These are phyloP conservation scores for Paramecium tetraurelia DNA, from an alignment of 73 alveolate genomes.

Conservation along the genomic window DNA sequence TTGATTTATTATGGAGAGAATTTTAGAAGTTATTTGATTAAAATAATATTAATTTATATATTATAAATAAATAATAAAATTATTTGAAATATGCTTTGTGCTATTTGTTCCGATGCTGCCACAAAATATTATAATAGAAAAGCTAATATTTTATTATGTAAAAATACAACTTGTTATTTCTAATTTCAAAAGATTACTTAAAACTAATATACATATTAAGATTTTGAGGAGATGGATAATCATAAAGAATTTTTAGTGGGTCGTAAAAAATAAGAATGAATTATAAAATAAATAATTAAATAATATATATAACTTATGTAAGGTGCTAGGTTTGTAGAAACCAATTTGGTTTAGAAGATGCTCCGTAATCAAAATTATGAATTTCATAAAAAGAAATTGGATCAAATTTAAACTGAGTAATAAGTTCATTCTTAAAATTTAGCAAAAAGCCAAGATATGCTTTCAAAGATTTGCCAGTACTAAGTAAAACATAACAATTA, in stretches of 20 bases:
- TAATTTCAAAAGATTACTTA: neutral
- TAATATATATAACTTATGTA: neutral
- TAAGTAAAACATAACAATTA: neutral
- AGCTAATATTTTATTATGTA: neutral
- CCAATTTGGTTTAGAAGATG: conserved; percentile 33
- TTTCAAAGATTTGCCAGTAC: conserved; percentile 36
- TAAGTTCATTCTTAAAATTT: neutral
- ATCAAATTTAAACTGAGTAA: neutral
- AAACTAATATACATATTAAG: neutral
- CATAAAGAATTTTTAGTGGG: neutral
- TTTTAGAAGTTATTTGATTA: conserved; percentile 81
- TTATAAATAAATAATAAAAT: conserved; percentile 51
- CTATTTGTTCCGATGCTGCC: neutral
- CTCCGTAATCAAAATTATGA: neutral
- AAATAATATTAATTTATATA: conserved; percentile 98
- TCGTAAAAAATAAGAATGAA: neutral
- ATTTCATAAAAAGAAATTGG: conserved; percentile 21
- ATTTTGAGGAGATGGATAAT: neutral
- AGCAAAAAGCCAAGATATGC: conserved; percentile 20
- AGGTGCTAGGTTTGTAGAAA: conserved; percentile 40
- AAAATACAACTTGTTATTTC: neutral
- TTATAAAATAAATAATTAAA: neutral
- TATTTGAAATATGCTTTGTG: neutral
- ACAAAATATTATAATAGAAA: neutral
- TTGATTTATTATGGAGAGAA: neutral